phyloP scores from a whole-genome alignment of 2,329 filamentous ascomycete genomes.

The Alternaria hordeiaustralica region DNA sequence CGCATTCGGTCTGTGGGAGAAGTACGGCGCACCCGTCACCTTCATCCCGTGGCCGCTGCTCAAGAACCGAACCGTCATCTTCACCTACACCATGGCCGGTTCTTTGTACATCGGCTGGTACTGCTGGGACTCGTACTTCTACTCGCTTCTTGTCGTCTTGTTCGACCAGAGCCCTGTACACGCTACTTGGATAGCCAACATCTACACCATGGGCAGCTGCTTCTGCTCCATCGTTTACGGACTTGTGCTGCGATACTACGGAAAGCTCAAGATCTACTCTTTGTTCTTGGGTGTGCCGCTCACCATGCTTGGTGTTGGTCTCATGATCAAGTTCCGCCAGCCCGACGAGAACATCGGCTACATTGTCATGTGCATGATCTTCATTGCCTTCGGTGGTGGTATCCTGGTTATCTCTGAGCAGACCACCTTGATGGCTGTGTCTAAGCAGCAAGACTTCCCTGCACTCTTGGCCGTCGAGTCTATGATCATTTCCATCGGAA shows the following conservation, averaged over 20 bases:
- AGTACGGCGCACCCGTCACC: conserved; percentile 47
- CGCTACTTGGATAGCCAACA: conserved; percentile 50
- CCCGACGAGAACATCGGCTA: conserved; percentile 44
- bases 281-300: conserved; percentile 41
- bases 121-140: conserved; percentile 53
- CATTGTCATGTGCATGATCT: conserved; percentile 46
- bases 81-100: conserved; percentile 59
- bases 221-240: conserved; percentile 40
- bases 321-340: conserved; percentile 50
- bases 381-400: conserved; percentile 45
- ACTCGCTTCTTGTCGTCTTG: conserved; percentile 50
- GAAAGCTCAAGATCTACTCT: conserved; percentile 39
- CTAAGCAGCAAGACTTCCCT: conserved; percentile 43
- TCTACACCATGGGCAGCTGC: conserved; percentile 49
- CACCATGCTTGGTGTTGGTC: conserved; percentile 42
- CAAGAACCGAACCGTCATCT: conserved; percentile 59
- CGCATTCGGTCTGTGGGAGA: conserved; percentile 51
- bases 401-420: conserved; percentile 44
- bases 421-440: conserved; percentile 43
- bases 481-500: conserved; percentile 65
- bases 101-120: conserved; percentile 43
- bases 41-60: conserved; percentile 58
- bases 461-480: conserved; percentile 57
- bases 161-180: conserved; percentile 41
- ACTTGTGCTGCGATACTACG: conserved; percentile 35